Percentiles rank a stretch among this genome's conserved stretches.
Conservation (phyloP, 768 basidiomycete species). For the Lentinus brumalis region DNA sequence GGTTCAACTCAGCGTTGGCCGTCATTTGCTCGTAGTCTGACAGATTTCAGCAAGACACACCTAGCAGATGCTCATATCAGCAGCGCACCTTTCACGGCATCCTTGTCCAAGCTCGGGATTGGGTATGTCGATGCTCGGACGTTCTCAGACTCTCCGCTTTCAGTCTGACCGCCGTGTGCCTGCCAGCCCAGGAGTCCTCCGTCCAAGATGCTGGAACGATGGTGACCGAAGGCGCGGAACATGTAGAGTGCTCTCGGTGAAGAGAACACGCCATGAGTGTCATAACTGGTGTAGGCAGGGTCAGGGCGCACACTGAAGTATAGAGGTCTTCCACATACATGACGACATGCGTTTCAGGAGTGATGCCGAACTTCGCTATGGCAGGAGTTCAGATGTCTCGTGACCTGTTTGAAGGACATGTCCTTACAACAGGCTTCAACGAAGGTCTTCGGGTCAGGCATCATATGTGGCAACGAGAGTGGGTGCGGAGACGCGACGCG, state of each 20-base stretch:
- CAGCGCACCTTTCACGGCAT: constrained; percentile 53
- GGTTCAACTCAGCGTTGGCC: constrained; percentile 58
- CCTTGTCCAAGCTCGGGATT: constrained; percentile 51
- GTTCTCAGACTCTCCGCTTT: constrained; percentile 35
- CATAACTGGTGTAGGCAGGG: constrained; percentile 59
- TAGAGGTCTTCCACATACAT: constrained; percentile 49
- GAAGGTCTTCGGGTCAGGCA: constrained; percentile 75
- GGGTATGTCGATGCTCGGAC: constrained; percentile 45
- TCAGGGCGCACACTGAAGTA: constrained; percentile 4
- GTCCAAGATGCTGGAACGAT: constrained; percentile 82
- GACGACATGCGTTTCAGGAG: constrained; percentile 75
- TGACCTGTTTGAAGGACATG: not conserved
- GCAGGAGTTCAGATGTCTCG: not conserved
- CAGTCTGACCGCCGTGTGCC: constrained; percentile 61
- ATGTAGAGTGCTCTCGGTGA: constrained; percentile 92
- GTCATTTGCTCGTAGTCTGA: constrained; percentile 84
- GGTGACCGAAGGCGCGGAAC: constrained; percentile 90
- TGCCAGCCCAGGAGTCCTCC: constrained; percentile 91
- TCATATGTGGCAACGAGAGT: constrained; percentile 91
- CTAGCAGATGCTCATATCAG: not conserved
- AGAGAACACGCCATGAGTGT: constrained; percentile 88
- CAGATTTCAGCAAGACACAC: too few relatives aligned
- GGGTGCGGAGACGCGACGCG: constrained; percentile 57
- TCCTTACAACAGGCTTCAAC: constrained; percentile 76
- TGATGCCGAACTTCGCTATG: constrained; percentile 74